phyloP scores from a whole-genome alignment of 2,329 filamentous ascomycete genomes.

The Aureobasidium sp. region DNA sequence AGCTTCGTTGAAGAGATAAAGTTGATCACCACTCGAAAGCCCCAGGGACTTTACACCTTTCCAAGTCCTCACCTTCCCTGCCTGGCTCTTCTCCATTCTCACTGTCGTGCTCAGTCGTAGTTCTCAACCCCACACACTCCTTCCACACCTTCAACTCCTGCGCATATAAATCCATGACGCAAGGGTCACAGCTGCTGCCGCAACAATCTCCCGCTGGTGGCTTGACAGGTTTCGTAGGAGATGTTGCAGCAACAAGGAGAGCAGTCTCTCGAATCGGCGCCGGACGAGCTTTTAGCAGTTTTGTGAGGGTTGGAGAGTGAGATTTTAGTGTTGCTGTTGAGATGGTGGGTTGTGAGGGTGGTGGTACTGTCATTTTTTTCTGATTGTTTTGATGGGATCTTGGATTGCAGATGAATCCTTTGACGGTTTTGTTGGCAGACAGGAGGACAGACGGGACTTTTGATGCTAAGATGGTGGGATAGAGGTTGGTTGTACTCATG shows the following conservation, averaged over 20 bases:
- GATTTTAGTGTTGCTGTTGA: background rate
- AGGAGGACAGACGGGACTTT: background rate
- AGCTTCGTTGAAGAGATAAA: background rate
- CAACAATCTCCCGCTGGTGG: constrained; percentile 14
- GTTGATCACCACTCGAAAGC: background rate
- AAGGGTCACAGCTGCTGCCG: constrained; percentile 14
- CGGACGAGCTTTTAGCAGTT: constrained; percentile 10
- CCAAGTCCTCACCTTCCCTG: background rate
- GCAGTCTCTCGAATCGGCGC: constrained; percentile 5
- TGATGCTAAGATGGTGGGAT: background rate
- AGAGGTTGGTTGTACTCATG: background rate
- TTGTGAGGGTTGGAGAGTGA: constrained; percentile 11
- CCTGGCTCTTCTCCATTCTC: background rate
- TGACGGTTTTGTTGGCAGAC: background rate
- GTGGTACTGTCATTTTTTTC: background rate
- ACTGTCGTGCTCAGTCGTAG: background rate
- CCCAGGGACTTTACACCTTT: background rate
- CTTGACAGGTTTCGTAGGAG: background rate
- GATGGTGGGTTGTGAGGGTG: background rate
- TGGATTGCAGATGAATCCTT: too few species aligned
- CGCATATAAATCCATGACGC: constrained; percentile 13
- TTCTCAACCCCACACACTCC: background rate
- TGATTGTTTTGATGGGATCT: background rate
- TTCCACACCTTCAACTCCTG: constrained; percentile 14
- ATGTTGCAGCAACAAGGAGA: constrained; percentile 3